Evolutionary conservation across 2,329 filamentous ascomycete genomes (phyloP).

Genomic region (Fusarium napiforme): DNA sequence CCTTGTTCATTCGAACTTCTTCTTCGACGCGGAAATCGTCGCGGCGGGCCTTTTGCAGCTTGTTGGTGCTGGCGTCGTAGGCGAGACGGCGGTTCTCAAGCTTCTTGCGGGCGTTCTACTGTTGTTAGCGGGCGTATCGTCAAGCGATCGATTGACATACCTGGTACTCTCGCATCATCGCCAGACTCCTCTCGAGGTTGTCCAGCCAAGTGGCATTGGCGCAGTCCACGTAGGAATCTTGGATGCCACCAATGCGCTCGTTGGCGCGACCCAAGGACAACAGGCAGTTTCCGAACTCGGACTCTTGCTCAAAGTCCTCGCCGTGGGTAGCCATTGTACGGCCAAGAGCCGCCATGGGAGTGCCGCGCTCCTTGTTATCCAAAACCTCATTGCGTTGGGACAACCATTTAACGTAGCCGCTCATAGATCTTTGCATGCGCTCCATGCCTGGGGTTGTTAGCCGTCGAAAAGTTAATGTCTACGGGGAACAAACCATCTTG

Average conservation of each 20-base stretch:
- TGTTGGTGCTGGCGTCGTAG: constrained; percentile 88
- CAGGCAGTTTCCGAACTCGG: constrained; percentile 89
- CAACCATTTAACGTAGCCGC: constrained; percentile 85
- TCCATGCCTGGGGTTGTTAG: constrained; percentile 76
- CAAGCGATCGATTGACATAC: constrained; percentile 58
- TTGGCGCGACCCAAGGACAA: constrained; percentile 84
- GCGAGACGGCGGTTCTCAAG: constrained; percentile 88
- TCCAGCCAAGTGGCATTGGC: constrained; percentile 89
- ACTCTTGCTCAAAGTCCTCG: constrained; percentile 91
- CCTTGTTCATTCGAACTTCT: constrained; percentile 88
- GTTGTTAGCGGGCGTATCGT: constrained; percentile 45
- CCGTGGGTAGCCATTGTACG: constrained; percentile 88
- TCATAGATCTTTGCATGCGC: constrained; percentile 86
- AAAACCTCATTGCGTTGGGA: constrained; percentile 81
- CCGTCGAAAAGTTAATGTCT: neutral
- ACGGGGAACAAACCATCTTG: constrained; percentile 75
- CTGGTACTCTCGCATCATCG: constrained; percentile 98
- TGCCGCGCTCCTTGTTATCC: constrained; percentile 87
- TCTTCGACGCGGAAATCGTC: constrained; percentile 95
- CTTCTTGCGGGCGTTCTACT: constrained; percentile 83
- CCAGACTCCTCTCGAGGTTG: constrained; percentile 86
- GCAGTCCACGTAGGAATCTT: constrained; percentile 83
- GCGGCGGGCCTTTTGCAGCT: constrained; percentile 92
- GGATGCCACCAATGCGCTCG: constrained; percentile 84
- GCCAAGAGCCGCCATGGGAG: constrained; percentile 83